A percentile compares a stretch with the other conserved stretches of the same genome.
Conservation (phyloP, 495 filamentous ascomycete genomes). For the Elaphomyces granulatus region DNA sequence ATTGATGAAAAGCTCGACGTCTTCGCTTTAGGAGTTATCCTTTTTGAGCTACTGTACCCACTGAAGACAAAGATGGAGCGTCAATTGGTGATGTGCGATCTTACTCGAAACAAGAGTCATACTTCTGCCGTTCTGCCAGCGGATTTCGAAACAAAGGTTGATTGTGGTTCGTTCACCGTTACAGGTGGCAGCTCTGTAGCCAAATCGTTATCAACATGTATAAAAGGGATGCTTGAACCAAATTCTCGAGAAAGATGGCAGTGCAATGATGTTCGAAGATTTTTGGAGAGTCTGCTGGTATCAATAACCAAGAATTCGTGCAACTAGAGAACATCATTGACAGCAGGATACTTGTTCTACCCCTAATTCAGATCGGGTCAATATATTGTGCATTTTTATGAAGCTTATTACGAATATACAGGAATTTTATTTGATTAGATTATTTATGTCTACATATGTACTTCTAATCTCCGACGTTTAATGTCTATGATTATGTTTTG, state of each 20-base stretch:
- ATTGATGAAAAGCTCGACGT: conserved; percentile 40
- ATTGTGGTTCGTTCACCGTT: conserved; percentile 18
- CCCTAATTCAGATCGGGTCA: no score
- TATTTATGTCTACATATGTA: no score
- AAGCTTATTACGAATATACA: no score
- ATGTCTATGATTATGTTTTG: no score
- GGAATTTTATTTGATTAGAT: no score
- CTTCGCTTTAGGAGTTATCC: conserved; percentile 39
- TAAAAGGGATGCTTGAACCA: conserved; percentile 33
- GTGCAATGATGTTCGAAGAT: conserved; percentile 19
- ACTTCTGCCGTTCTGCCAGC: conserved; percentile 13
- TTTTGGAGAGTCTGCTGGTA: conserved; percentile 3
- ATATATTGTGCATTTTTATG: no score
- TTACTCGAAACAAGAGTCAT: conserved; percentile 20
- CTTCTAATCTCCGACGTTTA: no score
- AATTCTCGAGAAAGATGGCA: conserved; percentile 28
- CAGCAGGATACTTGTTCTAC: no score
- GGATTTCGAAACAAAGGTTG: conserved; percentile 27
- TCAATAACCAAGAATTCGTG: no score
- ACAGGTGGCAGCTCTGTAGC: conserved; percentile 19
- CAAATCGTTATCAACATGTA: conserved; percentile 26
- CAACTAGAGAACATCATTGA: no score
- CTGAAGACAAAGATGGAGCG: conserved; percentile 41
- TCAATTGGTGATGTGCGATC: conserved; percentile 29
- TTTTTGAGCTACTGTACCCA: conserved; percentile 38